Evolutionary conservation across 2,329 filamentous ascomycete species (phyloP).

Genomic region (Myrmaecium sp.): DNA sequence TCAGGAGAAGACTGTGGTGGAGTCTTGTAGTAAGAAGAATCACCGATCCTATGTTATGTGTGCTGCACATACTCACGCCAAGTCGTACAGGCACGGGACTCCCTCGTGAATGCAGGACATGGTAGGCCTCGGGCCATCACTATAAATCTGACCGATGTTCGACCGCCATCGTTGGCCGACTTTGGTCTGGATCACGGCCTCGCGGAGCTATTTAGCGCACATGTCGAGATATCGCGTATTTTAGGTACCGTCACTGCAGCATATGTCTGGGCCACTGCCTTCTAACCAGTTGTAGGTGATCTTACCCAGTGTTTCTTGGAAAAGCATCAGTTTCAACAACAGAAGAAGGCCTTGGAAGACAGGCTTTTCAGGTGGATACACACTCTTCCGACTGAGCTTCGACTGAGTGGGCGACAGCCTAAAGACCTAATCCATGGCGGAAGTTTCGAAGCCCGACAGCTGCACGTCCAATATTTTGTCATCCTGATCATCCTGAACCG

Average conservation of each 20-base stretch:
- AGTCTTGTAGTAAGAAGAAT: constrained; percentile 20
- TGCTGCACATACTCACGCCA: constrained; percentile 3
- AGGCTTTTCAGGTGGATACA: constrained; percentile 25
- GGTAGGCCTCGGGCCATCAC: constrained; percentile 25
- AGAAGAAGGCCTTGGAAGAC: constrained; percentile 19
- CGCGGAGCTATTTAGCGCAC: constrained; percentile 21
- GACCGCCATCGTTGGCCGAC: constrained; percentile 18
- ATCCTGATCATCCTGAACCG: constrained; percentile 23
- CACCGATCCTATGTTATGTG: not conserved
- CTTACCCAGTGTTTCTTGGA: constrained; percentile 23
- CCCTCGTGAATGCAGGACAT: constrained; percentile 24
- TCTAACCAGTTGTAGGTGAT: constrained; percentile 18
- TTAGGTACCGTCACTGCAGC: constrained; percentile 10
- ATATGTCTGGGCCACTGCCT: constrained; percentile 1
- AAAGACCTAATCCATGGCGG: too few species aligned
- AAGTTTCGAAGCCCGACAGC: constrained; percentile 20
- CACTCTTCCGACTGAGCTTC: constrained; percentile 15
- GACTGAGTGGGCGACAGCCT: constrained; percentile 12
- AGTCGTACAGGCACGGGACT: constrained; percentile 18
- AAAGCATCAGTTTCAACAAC: constrained; percentile 15
- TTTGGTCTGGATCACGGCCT: constrained; percentile 15
- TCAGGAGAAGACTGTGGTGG: constrained; percentile 27
- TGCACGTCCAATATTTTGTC: constrained; percentile 23
- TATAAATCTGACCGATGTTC: constrained; percentile 23
- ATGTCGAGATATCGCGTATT: constrained; percentile 22